Evolutionary conservation across 192 early-diverging fungal genomes (phyloP), one percentile per base, ranked within the genome.

Genomic region (Lobulomyces angularis): DNA sequence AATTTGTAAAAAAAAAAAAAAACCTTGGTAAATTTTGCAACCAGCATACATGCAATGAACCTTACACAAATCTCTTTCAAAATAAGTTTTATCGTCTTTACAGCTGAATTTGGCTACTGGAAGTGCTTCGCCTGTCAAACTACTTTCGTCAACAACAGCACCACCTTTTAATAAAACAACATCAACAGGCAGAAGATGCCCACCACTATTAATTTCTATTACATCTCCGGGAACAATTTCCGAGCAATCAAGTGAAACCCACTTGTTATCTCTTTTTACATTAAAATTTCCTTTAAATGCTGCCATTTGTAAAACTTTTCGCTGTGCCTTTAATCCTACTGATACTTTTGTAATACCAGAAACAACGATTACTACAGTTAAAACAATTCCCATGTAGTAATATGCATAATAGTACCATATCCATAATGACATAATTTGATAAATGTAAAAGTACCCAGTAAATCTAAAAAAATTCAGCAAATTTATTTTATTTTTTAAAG

Each of bases 211-310:
- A 9, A 84, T 43, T 48, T 68, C 58, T 28, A 82, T 65, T 0
- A 84, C 77, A 53, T 84, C 82, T 32, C 83, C 83, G n/a, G 77
- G 74, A 8, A 79, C 81, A 25, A 83, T 45, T 3, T 80, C 62
- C 26, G 43, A 43, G 12, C 74, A 64, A 5, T 61, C 62, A 31
- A 68, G 20, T 4, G 45, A 46, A 8, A 24, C 36, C 80, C 80
- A 85, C 18, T 28, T 25, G 33, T 64, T 60, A 50, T 82, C 62
- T 28, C 81, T 69, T 12, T 59, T 46, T 11, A 79, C 74, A 24
- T 38, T 49, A 30, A 66, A 46, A 11, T 27, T 53, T 11, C 70
- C 71, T 18, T 39, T 52, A 28, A 59, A 66, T 20, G 63, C 56
- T 7, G 56, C 64, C 64, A 66, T 66, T 19, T 48, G 22, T 5